phyloP scores from a whole-genome alignment of 257 asterid species.

The Sherardia arvensis region DNA sequence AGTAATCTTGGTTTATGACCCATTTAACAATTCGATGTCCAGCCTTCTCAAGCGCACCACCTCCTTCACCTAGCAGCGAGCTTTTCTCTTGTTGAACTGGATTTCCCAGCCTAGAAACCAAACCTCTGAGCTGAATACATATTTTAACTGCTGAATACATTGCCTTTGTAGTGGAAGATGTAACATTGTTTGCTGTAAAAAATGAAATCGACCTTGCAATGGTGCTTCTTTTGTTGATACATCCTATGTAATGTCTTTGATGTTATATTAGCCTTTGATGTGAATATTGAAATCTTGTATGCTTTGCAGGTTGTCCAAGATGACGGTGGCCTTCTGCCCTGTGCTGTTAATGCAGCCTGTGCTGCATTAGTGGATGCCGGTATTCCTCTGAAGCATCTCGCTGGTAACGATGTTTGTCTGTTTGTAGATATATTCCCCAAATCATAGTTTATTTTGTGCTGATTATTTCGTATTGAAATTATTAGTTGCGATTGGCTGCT shows the following conservation, averaged over 20 bases:
- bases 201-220: background rate
- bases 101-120: too few species aligned
- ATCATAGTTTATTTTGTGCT: constrained; percentile 4
- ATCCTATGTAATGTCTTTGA: background rate
- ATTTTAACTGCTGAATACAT: background rate
- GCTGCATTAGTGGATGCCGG: constrained; percentile 94
- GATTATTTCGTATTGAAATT: constrained; percentile 13
- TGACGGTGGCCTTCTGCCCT: constrained; percentile 95
- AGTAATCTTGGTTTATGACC: too few species aligned
- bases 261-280: too few species aligned
- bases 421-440: background rate
- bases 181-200: too few species aligned
- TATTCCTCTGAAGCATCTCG: constrained; percentile 72
- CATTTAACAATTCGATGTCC: background rate
- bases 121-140: too few species aligned
- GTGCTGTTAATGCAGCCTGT: constrained; percentile 92
- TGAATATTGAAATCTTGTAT: background rate
- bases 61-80: background rate
- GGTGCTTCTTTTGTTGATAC: background rate
- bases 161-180: background rate
- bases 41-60: background rate
- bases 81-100: too few species aligned
- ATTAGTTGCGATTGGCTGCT: constrained; percentile 70
- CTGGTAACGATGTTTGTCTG: constrained; percentile 35
- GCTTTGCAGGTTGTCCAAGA: constrained; percentile 73